Conservation (phyloP, 331 rosid genomes). For the Pyrus hybrid region DNA sequence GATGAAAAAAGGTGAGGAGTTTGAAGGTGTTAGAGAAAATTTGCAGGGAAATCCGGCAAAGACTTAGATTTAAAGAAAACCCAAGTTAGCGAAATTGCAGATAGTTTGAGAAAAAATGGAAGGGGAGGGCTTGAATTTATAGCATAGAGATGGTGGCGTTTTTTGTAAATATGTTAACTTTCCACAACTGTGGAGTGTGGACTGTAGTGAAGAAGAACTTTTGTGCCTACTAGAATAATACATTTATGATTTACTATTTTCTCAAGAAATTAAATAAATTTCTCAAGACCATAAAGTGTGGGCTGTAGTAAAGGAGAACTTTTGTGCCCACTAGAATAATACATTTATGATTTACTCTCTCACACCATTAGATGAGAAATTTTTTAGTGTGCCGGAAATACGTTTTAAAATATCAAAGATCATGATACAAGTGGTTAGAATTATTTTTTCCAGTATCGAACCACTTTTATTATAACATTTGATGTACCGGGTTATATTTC, state of each 20-base stretch:
- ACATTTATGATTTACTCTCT: conserved; percentile 5
- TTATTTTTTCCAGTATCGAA: too few relatives aligned
- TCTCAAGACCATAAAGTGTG: background rate
- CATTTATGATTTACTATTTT: conserved; percentile 5
- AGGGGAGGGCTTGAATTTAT: conserved; percentile 44
- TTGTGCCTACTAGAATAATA: conserved; percentile 4
- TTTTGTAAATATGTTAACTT: background rate
- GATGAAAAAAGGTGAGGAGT: conserved; percentile 8
- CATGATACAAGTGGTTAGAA: too few relatives aligned
- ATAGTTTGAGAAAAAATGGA: conserved; percentile 25
- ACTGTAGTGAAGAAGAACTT: conserved; percentile 2
- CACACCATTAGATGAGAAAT: background rate
- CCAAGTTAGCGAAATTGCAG: conserved; percentile 12
- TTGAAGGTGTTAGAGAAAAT: conserved; percentile 2
- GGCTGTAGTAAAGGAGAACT: background rate
- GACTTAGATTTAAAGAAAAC: conserved; percentile 4
- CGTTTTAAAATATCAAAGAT: too few relatives aligned
- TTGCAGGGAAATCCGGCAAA: background rate
- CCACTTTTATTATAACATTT: too few relatives aligned
- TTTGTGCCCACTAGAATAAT: conserved; percentile 11
- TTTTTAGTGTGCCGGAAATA: too few relatives aligned
- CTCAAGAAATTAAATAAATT: background rate
- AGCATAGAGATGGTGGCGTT: conserved; percentile 12
- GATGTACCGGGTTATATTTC: accelerated
- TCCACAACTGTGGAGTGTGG: background rate